A percentile compares a stretch with the other conserved stretches of the same genome.
phyloP scores from a whole-genome alignment of 1,139 yeast genomes.

The Groenewaldozyma auringiensis region DNA sequence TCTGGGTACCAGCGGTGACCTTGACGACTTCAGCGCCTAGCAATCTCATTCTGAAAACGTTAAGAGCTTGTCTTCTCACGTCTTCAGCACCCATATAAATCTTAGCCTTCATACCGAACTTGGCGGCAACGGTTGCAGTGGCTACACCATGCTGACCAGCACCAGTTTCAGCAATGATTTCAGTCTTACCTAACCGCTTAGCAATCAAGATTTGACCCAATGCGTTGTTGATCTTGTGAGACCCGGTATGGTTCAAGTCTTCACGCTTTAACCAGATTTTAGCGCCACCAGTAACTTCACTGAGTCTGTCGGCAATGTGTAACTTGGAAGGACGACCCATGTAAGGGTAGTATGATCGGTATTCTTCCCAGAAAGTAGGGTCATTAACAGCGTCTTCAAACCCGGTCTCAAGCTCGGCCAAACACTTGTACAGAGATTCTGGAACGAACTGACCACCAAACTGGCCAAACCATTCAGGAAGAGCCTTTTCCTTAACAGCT shows the following conservation, averaged over 20 bases:
- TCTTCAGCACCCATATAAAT: constrained; percentile 99
- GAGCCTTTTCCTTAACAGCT: constrained; percentile 10
- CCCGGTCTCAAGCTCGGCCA: constrained; percentile 78
- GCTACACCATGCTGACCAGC: constrained; percentile 99
- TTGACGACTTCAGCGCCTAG: constrained; percentile 93
- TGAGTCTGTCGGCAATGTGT: constrained; percentile 82
- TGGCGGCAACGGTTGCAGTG: constrained; percentile 98
- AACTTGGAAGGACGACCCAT: constrained; percentile 95
- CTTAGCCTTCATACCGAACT: constrained; percentile 91
- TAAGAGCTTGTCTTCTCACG: constrained; percentile 95
- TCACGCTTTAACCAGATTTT: constrained; percentile 97
- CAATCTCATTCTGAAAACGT: constrained; percentile 94
- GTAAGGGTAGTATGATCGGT: constrained; percentile 70
- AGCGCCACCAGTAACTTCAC: constrained; percentile 93
- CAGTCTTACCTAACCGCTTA: constrained; percentile 80
- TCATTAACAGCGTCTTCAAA: constrained; percentile 85
- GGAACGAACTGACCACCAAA: constrained; percentile 99
- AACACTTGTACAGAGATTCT: constrained; percentile 87
- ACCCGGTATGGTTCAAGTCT: constrained; percentile 96
- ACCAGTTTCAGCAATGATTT: constrained; percentile 97
- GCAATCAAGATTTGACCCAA: constrained; percentile 91
- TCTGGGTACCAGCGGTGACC: constrained; percentile 89
- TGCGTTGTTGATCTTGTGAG: constrained; percentile 95
- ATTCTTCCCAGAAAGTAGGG: constrained; percentile 89
- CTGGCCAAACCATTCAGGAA: constrained; percentile 58